phyloP scores from a whole-genome alignment of 2,329 filamentous ascomycete species.

The Monosporascus sp. region DNA sequence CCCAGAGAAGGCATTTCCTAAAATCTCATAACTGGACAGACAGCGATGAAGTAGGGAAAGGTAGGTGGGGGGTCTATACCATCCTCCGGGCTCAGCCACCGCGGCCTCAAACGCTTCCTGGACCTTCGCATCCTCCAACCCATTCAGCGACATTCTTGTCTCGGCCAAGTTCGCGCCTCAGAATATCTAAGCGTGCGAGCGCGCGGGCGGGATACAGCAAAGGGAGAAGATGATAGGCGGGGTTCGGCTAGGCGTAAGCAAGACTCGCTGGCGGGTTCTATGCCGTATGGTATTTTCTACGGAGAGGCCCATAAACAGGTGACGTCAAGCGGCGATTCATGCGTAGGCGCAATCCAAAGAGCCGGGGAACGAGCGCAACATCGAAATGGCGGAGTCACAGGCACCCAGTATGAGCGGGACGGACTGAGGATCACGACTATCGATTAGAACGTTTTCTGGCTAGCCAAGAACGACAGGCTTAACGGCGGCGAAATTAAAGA shows the following conservation, averaged over 20 bases:
- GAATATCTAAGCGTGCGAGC: no score
- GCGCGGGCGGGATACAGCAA: no score
- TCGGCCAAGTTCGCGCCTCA: no score
- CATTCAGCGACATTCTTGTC: slow-evolving; percentile 82
- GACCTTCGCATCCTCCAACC: slow-evolving; percentile 75
- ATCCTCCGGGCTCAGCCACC: slow-evolving; percentile 81
- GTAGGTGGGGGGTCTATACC: slow-evolving; percentile 54
- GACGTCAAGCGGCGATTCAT: not conserved
- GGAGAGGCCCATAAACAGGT: not conserved
- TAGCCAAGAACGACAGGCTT: no score
- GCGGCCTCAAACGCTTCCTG: slow-evolving; percentile 80
- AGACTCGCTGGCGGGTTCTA: not conserved
- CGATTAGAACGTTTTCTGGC: no score
- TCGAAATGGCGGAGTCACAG: not conserved
- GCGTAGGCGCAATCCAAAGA: not conserved
- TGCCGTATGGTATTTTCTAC: not conserved
- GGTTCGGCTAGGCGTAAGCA: not conserved
- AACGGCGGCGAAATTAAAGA: not conserved
- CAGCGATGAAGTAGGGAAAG: not conserved
- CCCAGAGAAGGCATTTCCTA: no score
- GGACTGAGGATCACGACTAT: no score
- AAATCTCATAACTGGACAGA: no score
- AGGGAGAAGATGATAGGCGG: no score
- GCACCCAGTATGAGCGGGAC: no score
- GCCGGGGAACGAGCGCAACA: not conserved